Evolutionary conservation across 2,329 filamentous ascomycete genomes (phyloP).

Genomic region (Paraphoma sp.): DNA sequence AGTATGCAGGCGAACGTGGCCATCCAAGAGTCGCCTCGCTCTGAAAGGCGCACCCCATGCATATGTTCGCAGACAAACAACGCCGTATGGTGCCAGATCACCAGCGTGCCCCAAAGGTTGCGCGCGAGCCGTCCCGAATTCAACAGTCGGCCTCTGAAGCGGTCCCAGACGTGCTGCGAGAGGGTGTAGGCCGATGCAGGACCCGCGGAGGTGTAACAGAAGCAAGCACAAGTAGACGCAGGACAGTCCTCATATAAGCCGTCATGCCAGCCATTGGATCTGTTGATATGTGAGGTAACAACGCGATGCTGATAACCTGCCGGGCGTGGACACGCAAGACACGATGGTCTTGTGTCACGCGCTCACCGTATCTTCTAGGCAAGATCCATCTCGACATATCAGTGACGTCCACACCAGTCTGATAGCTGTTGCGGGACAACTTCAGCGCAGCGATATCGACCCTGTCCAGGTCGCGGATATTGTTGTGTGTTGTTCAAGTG

Average conservation of each 20-base stretch:
- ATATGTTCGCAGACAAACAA: constrained; percentile 42
- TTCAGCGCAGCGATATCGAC: too few relatives aligned
- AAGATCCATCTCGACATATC: too few relatives aligned
- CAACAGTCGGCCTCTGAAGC: constrained; percentile 19
- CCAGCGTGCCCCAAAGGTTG: constrained; percentile 31
- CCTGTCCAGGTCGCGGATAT: background rate
- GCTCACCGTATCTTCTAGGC: constrained; percentile 29
- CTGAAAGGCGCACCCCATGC: constrained; percentile 33
- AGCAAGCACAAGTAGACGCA: constrained; percentile 14
- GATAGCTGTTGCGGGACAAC: too few relatives aligned
- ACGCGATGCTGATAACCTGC: constrained; percentile 9
- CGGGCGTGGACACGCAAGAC: constrained; percentile 12
- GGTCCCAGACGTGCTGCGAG: constrained; percentile 17
- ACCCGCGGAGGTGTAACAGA: constrained; percentile 18
- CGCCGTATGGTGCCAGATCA: constrained; percentile 48
- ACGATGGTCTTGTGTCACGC: constrained; percentile 22
- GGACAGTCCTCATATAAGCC: constrained; percentile 11
- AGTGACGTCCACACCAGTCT: too few relatives aligned
- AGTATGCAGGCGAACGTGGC: constrained; percentile 48
- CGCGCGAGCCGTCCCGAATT: constrained; percentile 45
- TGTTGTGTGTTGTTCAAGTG: background rate
- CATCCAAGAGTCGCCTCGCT: constrained; percentile 44
- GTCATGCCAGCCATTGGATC: constrained; percentile 10
- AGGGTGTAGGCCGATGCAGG: constrained; percentile 28
- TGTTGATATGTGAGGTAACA: constrained; percentile 4